A percentile compares a stretch with the other conserved stretches of the same genome.
phyloP scores from a whole-genome alignment of 2,329 filamentous ascomycete genomes.

The Colletotrichum sp. region DNA sequence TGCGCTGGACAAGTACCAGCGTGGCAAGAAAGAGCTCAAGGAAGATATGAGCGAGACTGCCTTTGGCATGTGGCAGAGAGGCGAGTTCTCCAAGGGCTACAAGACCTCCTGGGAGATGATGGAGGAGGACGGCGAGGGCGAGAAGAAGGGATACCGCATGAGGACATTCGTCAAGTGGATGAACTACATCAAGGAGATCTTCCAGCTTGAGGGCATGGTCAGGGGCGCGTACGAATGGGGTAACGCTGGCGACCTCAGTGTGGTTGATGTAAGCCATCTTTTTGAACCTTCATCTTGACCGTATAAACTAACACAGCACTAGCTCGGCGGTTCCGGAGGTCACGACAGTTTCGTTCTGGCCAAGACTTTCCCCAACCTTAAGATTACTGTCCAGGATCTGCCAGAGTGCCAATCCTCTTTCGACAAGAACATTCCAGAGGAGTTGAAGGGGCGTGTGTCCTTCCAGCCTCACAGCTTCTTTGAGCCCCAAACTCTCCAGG shows the following conservation, averaged over 20 bases:
- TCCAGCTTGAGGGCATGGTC: conserved; percentile 38
- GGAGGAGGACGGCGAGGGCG: conserved; percentile 44
- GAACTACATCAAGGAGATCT: conserved; percentile 44
- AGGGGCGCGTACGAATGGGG: conserved; percentile 41
- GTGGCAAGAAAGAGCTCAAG: conserved; percentile 33
- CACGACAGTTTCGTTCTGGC: conserved; percentile 46
- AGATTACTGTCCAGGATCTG: conserved; percentile 51
- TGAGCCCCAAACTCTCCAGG: conserved; percentile 40
- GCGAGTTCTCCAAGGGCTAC: conserved; percentile 33
- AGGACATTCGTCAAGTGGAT: conserved; percentile 45
- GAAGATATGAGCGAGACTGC: conserved; percentile 39
- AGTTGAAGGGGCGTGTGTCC: conserved; percentile 35
- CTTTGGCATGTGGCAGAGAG: conserved; percentile 39
- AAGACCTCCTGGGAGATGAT: conserved; percentile 43
- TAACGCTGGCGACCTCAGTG: conserved; percentile 35
- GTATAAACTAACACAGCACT: background rate
- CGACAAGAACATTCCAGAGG: conserved; percentile 36
- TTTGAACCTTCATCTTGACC: background rate
- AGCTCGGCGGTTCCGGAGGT: conserved; percentile 49
- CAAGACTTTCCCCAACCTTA: conserved; percentile 43
- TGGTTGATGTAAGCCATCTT: conserved; percentile 44
- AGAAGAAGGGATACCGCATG: conserved; percentile 41
- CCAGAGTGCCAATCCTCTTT: conserved; percentile 38
- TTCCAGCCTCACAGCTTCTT: conserved; percentile 45
- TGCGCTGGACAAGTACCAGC: conserved; percentile 35